phyloP scores from a whole-genome alignment of 352 stramenopile genomes.

The Phytopythium montanum region DNA sequence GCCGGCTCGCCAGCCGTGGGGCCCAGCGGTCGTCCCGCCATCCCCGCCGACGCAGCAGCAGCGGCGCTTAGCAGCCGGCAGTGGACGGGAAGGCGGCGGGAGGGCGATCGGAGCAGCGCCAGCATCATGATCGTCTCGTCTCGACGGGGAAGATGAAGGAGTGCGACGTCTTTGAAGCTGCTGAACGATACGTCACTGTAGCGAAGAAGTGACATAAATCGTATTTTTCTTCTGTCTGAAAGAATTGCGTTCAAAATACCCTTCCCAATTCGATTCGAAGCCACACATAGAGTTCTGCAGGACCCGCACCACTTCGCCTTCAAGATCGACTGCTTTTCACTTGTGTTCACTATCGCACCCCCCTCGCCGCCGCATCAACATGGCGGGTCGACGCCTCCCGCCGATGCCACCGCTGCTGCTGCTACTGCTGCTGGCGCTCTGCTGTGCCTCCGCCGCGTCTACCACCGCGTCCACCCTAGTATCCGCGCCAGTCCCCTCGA shows the following conservation, averaged over 20 bases:
- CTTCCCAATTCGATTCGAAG: background rate
- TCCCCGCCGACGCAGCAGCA: background rate
- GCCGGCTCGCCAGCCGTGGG: conserved; percentile 44
- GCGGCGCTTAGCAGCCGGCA: background rate
- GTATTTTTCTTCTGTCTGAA: too few relatives aligned
- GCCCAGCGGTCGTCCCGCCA: background rate
- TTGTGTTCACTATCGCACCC: background rate
- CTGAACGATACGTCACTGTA: too few relatives aligned
- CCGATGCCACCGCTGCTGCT: background rate
- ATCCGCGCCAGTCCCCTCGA: background rate
- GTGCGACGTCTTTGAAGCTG: too few relatives aligned
- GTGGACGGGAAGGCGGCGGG: too few relatives aligned
- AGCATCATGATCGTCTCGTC: too few relatives aligned
- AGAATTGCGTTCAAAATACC: too few relatives aligned
- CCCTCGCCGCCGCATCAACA: background rate
- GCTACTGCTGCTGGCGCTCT: conserved; percentile 17
- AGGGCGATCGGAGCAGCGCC: too few relatives aligned
- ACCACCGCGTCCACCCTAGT: background rate
- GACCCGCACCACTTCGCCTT: background rate
- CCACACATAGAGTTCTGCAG: too few relatives aligned
- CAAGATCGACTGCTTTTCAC: background rate
- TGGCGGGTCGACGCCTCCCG: background rate
- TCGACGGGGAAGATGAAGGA: too few relatives aligned
- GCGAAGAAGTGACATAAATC: too few relatives aligned
- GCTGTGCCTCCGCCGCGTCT: background rate